Conservation (phyloP, 2,329 filamentous ascomycete genomes). For the Claviceps capensis region DNA sequence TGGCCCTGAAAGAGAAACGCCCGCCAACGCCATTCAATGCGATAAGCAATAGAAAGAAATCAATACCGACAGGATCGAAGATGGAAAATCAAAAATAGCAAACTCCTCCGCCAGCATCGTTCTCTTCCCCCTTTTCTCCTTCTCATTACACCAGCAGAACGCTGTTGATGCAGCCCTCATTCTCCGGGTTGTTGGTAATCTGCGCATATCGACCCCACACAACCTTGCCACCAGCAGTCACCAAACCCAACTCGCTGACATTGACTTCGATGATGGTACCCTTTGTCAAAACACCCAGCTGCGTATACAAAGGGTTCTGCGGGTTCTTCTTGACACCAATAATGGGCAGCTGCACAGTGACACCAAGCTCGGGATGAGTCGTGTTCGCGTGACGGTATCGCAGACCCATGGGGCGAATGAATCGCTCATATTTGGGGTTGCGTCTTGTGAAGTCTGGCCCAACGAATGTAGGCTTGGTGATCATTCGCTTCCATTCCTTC, state of each 20-base stretch:
- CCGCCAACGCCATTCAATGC: conserved; percentile 16
- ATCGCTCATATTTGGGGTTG: conserved; percentile 63
- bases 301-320: conserved; percentile 81
- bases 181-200: conserved; percentile 33
- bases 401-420: conserved; percentile 36
- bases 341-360: conserved; percentile 79
- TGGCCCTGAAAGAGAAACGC: conserved; percentile 7
- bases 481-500: conserved; percentile 65
- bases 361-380: conserved; percentile 63
- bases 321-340: conserved; percentile 55
- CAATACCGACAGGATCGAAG: not conserved
- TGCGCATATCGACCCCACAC: conserved; percentile 75
- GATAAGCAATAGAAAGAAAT: conserved; percentile 3
- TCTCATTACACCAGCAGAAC: conserved; percentile 17
- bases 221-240: conserved; percentile 83
- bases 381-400: conserved; percentile 40
- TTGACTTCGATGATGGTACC: conserved; percentile 79
- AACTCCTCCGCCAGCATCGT: not conserved
- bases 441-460: conserved; percentile 79
- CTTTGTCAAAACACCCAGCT: conserved; percentile 79
- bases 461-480: conserved; percentile 57
- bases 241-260: conserved; percentile 78
- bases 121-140: too few species aligned
- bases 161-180: conserved; percentile 32
- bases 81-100: not conserved